These are phyloP conservation scores for Arabis hirsuta DNA, from an alignment of 345 rosid species.

Conservation along the genomic window DNA sequence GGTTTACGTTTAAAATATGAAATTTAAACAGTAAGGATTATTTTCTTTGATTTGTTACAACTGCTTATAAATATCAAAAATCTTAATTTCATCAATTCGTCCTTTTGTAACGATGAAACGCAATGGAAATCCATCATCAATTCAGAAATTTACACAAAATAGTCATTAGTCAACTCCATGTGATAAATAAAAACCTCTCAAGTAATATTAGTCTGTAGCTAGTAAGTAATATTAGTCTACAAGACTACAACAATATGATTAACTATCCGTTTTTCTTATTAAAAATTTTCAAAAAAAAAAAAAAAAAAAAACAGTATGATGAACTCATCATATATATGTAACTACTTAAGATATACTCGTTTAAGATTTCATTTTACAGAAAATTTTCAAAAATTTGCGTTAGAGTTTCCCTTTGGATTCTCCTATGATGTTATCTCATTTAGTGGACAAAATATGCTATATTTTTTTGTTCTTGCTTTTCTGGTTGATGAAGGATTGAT, in stretches of 20 bases:
- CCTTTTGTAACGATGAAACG: slow-evolving; percentile 2
- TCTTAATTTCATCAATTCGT: background rate
- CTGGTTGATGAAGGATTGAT: slow-evolving; percentile 1
- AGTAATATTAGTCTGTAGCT: background rate
- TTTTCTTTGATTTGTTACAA: background rate
- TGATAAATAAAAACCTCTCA: background rate
- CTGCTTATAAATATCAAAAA: slow-evolving; percentile 4
- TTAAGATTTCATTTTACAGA: background rate
- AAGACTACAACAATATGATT: background rate
- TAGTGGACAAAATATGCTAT: background rate
- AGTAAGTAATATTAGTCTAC: background rate
- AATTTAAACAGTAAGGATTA: background rate
- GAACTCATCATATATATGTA: background rate
- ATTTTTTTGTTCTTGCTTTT: no score
- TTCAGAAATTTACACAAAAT: background rate
- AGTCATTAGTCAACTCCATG: slow-evolving; percentile 36
- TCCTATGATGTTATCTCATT: background rate
- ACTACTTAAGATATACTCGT: background rate
- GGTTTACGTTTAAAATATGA: background rate
- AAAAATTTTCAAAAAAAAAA: no score
- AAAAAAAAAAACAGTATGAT: no score
- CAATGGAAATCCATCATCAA: background rate
- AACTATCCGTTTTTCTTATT: no score
- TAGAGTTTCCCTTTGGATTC: background rate
- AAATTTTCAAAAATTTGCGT: background rate